Evolutionary conservation across 2,329 filamentous ascomycete species (phyloP).

Genomic region (Cercospora zeae-maydis): DNA sequence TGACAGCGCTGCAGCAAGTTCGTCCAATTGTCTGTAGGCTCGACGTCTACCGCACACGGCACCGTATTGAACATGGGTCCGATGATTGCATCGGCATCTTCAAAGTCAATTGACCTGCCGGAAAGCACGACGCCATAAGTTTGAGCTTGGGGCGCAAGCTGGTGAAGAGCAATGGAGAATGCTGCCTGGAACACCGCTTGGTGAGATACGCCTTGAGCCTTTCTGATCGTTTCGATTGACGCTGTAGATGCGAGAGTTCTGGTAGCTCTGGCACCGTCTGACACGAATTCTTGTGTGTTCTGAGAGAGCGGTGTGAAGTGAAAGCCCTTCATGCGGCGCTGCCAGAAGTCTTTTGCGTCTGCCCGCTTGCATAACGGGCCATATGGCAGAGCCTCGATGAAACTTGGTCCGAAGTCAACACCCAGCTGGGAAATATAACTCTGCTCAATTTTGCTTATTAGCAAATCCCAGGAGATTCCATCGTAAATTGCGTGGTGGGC

Average conservation of each 20-base stretch:
- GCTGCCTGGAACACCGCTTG: conserved; percentile 73
- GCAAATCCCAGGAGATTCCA: conserved; percentile 68
- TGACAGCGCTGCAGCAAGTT: conserved; percentile 64
- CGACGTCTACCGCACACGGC: conserved; percentile 59
- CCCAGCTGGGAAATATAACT: conserved; percentile 44
- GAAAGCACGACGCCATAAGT: conserved; percentile 74
- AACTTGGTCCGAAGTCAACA: conserved; percentile 49
- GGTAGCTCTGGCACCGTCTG: not conserved
- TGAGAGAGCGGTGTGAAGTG: conserved; percentile 15
- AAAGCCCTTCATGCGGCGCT: conserved; percentile 47
- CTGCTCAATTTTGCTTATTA: conserved; percentile 58
- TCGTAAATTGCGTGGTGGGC: conserved; percentile 89
- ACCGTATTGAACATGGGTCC: conserved; percentile 90
- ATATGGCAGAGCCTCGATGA: conserved; percentile 63
- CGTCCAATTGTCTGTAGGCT: conserved; percentile 53
- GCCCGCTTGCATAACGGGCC: conserved; percentile 59
- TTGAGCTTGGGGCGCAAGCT: conserved; percentile 46
- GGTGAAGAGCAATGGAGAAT: conserved; percentile 64
- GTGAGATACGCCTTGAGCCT: conserved; percentile 66
- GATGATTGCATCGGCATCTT: conserved; percentile 62
- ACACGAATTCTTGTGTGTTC: not conserved
- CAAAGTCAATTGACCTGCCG: conserved; percentile 68
- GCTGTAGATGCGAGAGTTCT: not conserved
- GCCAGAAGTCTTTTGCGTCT: conserved; percentile 66
- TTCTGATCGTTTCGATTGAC: conserved; percentile 45